Percentiles rank a stretch among this genome's conserved stretches.
These are phyloP conservation scores for Hawksworthiomyces lignivorus DNA, from an alignment of 2,329 filamentous ascomycete genomes.

Conservation along the genomic window DNA sequence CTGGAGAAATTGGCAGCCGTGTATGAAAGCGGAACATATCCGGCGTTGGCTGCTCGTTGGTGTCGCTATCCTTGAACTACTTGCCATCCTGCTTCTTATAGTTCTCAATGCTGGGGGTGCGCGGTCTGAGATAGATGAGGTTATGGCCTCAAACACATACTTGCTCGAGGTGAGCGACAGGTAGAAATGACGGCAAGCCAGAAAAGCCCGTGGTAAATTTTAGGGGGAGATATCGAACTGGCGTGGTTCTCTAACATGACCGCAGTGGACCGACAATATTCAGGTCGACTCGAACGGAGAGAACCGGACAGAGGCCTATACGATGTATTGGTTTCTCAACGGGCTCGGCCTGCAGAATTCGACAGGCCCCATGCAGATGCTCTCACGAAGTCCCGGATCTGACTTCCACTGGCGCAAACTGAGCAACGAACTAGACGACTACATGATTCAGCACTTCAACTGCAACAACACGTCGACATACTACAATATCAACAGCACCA, in stretches of 20 bases:
- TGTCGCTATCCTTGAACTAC: slow-evolving; percentile 1
- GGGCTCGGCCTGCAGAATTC: slow-evolving; percentile 1
- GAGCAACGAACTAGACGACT: neutral
- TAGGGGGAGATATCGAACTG: no score
- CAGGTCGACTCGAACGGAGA: neutral
- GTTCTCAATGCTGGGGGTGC: slow-evolving; percentile 3
- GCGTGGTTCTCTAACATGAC: no score
- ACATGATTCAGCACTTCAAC: neutral
- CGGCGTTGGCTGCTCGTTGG: neutral
- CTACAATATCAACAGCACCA: neutral
- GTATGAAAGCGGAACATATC: neutral
- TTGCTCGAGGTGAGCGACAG: slow-evolving; percentile 1
- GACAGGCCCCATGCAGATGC: neutral
- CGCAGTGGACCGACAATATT: slow-evolving; percentile 6
- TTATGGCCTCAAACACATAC: slow-evolving; percentile 1
- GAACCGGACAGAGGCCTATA: neutral
- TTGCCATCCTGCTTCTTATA: neutral
- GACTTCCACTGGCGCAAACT: slow-evolving; percentile 7
- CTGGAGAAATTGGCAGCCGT: neutral
- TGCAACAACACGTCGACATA: neutral
- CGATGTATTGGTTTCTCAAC: slow-evolving; percentile 10
- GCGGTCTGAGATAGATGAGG: neutral
- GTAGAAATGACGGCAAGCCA: no score
- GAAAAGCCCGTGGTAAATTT: no score
- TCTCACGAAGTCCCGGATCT: neutral